Conservation (phyloP, 768 basidiomycete species). For the Solioccasus polychromus region DNA sequence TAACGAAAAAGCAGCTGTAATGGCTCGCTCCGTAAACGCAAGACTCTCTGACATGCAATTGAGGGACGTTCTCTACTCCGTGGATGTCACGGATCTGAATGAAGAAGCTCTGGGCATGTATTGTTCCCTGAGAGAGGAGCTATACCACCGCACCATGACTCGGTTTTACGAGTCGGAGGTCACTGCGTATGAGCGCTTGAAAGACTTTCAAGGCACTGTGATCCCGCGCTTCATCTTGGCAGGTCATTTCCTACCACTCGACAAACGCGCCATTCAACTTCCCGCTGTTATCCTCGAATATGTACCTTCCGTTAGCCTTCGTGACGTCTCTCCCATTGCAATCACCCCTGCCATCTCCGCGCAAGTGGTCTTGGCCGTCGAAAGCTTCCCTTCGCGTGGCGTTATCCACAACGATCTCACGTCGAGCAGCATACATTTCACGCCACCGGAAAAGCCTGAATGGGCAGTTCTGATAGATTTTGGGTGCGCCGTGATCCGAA, state of each 20-base stretch:
- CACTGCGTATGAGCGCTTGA: not conserved
- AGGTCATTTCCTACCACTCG: not conserved
- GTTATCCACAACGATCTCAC: conserved; percentile 3
- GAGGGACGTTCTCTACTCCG: not conserved
- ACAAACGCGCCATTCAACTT: conserved; percentile 1
- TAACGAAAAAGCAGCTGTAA: conserved; percentile 1
- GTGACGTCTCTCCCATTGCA: not conserved
- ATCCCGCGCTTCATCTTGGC: conserved; percentile 1
- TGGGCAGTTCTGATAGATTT: not conserved
- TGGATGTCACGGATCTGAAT: not conserved
- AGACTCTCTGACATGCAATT: not conserved
- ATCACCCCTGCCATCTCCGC: not conserved
- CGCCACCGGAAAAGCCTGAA: not conserved
- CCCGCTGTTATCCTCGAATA: conserved; percentile 4
- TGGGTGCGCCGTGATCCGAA: not conserved
- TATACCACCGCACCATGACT: not conserved
- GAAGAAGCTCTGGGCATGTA: not conserved
- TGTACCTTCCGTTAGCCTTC: conserved; percentile 2
- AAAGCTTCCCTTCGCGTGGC: not conserved
- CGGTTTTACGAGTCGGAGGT: not conserved
- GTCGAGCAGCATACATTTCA: not conserved
- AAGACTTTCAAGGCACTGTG: conserved; percentile 1
- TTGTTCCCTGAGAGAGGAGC: not conserved
- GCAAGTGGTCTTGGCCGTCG: not conserved
- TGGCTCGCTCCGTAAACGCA: not conserved